phyloP scores from a whole-genome alignment of 1,284 basidiomycete species.

The Trametes pubescens region DNA sequence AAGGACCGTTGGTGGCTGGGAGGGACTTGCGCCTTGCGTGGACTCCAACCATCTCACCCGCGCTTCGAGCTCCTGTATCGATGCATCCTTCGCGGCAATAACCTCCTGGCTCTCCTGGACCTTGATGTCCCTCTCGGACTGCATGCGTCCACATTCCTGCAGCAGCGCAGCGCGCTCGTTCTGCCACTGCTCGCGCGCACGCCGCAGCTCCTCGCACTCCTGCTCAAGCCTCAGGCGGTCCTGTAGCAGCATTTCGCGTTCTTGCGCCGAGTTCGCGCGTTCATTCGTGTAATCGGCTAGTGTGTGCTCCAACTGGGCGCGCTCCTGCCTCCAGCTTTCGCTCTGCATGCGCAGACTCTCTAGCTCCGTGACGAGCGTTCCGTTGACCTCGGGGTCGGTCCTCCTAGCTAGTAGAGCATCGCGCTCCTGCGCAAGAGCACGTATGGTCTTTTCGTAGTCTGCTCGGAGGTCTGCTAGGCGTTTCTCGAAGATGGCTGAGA shows the following conservation, averaged over 20 bases:
- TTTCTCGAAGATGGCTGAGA: constrained; percentile 19
- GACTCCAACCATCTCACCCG: constrained; percentile 14
- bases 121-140: not conserved
- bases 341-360: constrained; percentile 5
- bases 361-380: not conserved
- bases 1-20: not conserved
- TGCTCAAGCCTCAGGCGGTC: constrained; percentile 1
- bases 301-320: not conserved
- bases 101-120: constrained; percentile 11
- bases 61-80: constrained; percentile 10
- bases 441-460: constrained; percentile 20
- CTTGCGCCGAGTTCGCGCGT: constrained; percentile 2
- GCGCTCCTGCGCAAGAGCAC: constrained; percentile 13
- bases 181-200: constrained; percentile 4
- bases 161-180: constrained; percentile 3
- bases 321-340: constrained; percentile 9
- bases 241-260: constrained; percentile 1
- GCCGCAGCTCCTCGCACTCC: constrained; percentile 7
- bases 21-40: not conserved
- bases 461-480: constrained; percentile 12
- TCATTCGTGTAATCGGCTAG: not conserved
- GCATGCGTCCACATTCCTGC: not conserved
- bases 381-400: not conserved
- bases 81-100: constrained; percentile 1
- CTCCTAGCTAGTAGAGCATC: constrained; percentile 13